Evolutionary conservation across 495 filamentous ascomycete genomes (phyloP).

Genomic region (Penicillium mononematosum): DNA sequence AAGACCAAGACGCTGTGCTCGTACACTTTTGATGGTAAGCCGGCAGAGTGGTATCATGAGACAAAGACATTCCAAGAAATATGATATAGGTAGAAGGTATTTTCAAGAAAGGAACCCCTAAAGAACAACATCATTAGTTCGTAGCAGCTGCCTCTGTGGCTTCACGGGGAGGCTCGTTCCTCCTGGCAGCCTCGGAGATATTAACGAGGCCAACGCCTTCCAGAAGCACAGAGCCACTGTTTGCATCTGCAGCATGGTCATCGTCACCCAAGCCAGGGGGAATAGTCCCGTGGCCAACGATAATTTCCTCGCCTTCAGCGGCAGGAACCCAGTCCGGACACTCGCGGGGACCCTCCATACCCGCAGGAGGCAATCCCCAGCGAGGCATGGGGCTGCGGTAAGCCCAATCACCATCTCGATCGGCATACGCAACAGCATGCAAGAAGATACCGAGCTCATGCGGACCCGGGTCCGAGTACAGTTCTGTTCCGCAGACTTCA

Average conservation of each 20-base stretch:
- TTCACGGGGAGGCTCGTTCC: not conserved
- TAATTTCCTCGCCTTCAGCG: constrained; percentile 34
- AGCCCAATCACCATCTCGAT: constrained; percentile 74
- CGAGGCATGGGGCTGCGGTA: constrained; percentile 80
- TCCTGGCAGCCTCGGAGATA: constrained; percentile 12
- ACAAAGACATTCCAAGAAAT: not conserved
- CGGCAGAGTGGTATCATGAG: constrained; percentile 12
- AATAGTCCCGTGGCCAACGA: constrained; percentile 39
- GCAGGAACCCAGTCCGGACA: constrained; percentile 46
- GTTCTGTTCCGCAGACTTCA: constrained; percentile 74
- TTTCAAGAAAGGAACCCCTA: not conserved
- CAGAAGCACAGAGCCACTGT: constrained; percentile 19
- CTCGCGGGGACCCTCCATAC: constrained; percentile 56
- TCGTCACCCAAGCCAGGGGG: constrained; percentile 29
- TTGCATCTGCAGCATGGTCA: constrained; percentile 12
- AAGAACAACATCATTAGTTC: not conserved
- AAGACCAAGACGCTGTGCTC: constrained; percentile 12
- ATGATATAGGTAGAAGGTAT: constrained; percentile 1
- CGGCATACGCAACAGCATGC: constrained; percentile 86
- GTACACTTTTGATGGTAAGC: not conserved
- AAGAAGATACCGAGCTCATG: constrained; percentile 93
- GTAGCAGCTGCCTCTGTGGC: not conserved
- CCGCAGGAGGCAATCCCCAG: constrained; percentile 79
- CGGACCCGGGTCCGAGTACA: constrained; percentile 86
- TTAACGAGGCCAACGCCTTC: constrained; percentile 24